A percentile compares a stretch with the other conserved stretches of the same genome.
These are phyloP conservation scores for Dissophora ornata DNA, from an alignment of 192 early-diverging fungal genomes.

Conservation along the genomic window DNA sequence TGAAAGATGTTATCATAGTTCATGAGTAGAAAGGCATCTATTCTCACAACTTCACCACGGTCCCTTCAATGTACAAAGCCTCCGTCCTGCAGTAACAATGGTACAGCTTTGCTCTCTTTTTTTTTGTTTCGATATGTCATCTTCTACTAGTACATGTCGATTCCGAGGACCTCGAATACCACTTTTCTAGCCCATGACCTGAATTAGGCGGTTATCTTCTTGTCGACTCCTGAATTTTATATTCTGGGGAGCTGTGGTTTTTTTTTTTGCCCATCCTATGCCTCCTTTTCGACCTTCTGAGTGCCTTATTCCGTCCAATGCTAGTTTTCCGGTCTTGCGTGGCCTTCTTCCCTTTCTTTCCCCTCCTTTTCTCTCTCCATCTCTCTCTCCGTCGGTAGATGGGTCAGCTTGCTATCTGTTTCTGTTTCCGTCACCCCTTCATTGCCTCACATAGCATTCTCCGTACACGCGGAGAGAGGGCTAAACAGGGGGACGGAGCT, in stretches of 20 bases:
- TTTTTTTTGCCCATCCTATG: not conserved
- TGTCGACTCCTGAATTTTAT: slow-evolving; percentile 9
- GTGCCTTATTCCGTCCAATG: not conserved
- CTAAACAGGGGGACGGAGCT: slow-evolving; percentile 3
- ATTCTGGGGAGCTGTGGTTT: not conserved
- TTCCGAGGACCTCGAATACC: too few species aligned
- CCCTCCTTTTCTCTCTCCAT: not conserved
- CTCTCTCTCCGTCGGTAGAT: not conserved
- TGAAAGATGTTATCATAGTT: too few species aligned
- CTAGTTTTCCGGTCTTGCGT: not conserved
- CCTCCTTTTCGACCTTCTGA: slow-evolving; percentile 18
- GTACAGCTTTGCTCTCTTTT: too few species aligned
- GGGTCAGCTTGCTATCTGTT: not conserved
- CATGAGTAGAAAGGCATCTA: too few species aligned
- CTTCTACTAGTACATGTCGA: too few species aligned
- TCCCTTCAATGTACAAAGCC: too few species aligned
- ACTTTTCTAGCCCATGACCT: too few species aligned
- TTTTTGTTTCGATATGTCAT: too few species aligned
- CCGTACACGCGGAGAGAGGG: slow-evolving; percentile 3
- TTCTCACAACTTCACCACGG: too few species aligned
- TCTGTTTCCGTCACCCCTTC: slow-evolving; percentile 8
- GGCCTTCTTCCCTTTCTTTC: not conserved
- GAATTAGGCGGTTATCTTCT: not conserved
- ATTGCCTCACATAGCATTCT: slow-evolving; percentile 10
- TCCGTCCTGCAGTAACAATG: too few species aligned